phyloP scores from a whole-genome alignment of 2,329 filamentous ascomycete genomes.

The Myriosclerotinia duriaeana region DNA sequence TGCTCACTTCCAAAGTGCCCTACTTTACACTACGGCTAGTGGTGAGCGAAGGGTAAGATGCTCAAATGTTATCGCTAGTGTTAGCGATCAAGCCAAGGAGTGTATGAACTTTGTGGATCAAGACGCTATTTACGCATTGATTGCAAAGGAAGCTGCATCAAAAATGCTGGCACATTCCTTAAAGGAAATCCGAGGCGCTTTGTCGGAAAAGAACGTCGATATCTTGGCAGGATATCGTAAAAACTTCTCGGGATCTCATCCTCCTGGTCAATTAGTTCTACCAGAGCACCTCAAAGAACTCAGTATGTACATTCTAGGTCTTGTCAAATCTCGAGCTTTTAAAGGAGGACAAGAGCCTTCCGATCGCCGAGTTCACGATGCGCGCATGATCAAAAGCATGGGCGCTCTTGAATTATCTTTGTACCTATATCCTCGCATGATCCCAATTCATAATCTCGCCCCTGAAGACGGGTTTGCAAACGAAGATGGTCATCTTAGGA shows the following conservation, averaged over 20 bases:
- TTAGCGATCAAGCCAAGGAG: conserved; percentile 81
- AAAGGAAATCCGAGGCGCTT: conserved; percentile 78
- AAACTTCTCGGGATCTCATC: conserved; percentile 80
- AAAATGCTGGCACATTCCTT: conserved; percentile 73
- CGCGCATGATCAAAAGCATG: conserved; percentile 87
- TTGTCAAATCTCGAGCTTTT: conserved; percentile 88
- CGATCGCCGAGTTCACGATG: conserved; percentile 86
- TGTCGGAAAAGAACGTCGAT: conserved; percentile 91
- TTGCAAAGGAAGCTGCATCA: conserved; percentile 92
- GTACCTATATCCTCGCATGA: conserved; percentile 93
- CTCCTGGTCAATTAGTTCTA: conserved; percentile 88
- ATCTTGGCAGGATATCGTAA: conserved; percentile 90
- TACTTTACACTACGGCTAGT: conserved; percentile 88
- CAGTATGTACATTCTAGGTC: conserved; percentile 88
- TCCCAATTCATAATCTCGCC: conserved; percentile 85
- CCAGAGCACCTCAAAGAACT: conserved; percentile 96
- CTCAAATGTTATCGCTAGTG: conserved; percentile 88
- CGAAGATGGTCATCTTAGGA: conserved; percentile 73
- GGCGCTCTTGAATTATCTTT: conserved; percentile 81
- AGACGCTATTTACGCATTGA: conserved; percentile 82
- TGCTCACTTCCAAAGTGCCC: conserved; percentile 92
- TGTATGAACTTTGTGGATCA: conserved; percentile 93
- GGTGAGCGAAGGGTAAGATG: conserved; percentile 90
- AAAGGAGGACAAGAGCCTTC: conserved; percentile 90
- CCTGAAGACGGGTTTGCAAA: conserved; percentile 92